phyloP scores from a whole-genome alignment of 345 rosid genomes.

The Boechera retrofracta region DNA sequence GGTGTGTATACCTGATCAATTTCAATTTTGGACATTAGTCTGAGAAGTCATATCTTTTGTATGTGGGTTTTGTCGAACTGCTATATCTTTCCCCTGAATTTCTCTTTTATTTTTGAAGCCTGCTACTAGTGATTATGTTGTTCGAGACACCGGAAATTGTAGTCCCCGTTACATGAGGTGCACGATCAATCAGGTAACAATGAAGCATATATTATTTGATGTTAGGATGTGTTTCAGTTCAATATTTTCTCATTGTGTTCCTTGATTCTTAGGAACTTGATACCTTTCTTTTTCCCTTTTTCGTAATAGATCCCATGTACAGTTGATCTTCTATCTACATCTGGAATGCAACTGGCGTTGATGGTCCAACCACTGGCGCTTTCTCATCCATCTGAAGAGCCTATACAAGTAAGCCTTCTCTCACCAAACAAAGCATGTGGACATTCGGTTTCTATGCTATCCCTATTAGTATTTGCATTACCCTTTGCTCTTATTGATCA shows the following conservation, averaged over 20 bases:
- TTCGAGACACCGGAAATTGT: conserved; percentile 87
- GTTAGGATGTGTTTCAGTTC: conserved; percentile 12
- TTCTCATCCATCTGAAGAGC: conserved; percentile 96
- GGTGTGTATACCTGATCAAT: conserved; percentile 52
- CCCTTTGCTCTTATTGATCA: conserved; percentile 20
- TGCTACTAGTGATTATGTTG: conserved; percentile 88
- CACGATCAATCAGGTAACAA: conserved; percentile 87
- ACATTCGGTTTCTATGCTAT: conserved; percentile 5
- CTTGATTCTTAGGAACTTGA: conserved; percentile 15
- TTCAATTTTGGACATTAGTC: conserved; percentile 27
- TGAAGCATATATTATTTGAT: conserved; percentile 25
- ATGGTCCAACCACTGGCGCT: conserved; percentile 95
- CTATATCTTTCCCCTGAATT: conserved; percentile 25
- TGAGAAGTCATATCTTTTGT: conserved; percentile 24
- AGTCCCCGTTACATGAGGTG: conserved; percentile 99
- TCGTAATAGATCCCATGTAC: conserved; percentile 89
- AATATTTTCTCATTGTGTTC: conserved; percentile 4
- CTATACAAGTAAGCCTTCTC: conserved; percentile 69
- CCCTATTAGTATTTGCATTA: neutral
- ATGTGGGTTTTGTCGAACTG: conserved; percentile 27
- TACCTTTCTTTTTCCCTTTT: conserved; percentile 4
- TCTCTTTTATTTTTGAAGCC: conserved; percentile 60
- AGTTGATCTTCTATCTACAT: conserved; percentile 87
- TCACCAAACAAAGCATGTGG: conserved; percentile 19
- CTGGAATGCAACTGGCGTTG: conserved; percentile 94